phyloP scores from a whole-genome alignment of 108 stramenopile species.

The Conticribra guillardii region DNA sequence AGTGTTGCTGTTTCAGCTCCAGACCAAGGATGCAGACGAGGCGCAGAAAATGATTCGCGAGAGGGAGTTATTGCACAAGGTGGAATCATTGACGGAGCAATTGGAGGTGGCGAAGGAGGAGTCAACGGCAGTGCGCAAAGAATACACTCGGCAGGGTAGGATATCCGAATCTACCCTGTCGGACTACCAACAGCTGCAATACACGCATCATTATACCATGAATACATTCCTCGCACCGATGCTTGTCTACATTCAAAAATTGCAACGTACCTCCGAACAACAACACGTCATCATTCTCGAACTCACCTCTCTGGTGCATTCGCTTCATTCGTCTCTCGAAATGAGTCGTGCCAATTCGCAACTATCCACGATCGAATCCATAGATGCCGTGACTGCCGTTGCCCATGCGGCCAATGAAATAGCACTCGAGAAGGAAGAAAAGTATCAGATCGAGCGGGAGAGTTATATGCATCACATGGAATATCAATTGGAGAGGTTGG shows the following conservation, averaged over 20 bases:
- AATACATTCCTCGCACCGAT: slow-evolving; percentile 24
- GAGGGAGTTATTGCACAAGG: slow-evolving; percentile 2
- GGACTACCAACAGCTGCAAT: slow-evolving; percentile 15
- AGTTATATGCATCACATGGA: slow-evolving; percentile 31
- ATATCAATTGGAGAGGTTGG: slow-evolving; percentile 13
- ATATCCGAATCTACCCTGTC: not conserved
- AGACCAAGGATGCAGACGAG: not conserved
- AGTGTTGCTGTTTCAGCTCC: not conserved
- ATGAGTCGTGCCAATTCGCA: slow-evolving; percentile 6
- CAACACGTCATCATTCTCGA: slow-evolving; percentile 37
- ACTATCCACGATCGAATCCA: slow-evolving; percentile 2
- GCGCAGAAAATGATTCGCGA: slow-evolving; percentile 5
- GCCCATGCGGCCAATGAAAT: slow-evolving; percentile 21
- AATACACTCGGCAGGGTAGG: no score
- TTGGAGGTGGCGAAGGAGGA: slow-evolving; percentile 8
- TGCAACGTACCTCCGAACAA: slow-evolving; percentile 29
- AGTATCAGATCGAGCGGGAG: slow-evolving; percentile 18
- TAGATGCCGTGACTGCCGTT: slow-evolving; percentile 25
- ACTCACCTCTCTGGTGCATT: slow-evolving; percentile 30
- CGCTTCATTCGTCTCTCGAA: slow-evolving; percentile 26
- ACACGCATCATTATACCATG: slow-evolving; percentile 12
- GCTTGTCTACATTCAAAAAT: slow-evolving; percentile 4
- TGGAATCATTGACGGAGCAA: slow-evolving; percentile 21
- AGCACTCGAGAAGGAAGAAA: not conserved
- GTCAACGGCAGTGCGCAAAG: slow-evolving; percentile 1